These are phyloP conservation scores for Hymenoscyphus fraxineus DNA, from an alignment of 2,329 filamentous ascomycete genomes.

Conservation along the genomic window DNA sequence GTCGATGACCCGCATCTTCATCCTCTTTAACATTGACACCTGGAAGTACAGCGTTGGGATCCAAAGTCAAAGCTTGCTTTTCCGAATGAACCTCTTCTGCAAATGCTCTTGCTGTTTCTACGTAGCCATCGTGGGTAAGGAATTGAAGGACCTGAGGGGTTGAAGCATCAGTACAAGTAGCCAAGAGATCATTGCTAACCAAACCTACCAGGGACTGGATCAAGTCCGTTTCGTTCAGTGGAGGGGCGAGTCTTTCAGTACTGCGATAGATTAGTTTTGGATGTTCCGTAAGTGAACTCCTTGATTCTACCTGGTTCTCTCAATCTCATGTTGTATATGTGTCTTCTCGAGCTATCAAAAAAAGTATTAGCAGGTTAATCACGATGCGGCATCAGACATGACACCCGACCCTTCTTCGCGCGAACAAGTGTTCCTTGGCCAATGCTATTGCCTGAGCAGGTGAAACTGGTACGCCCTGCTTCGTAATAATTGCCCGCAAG, in stretches of 20 bases:
- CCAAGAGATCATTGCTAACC: neutral
- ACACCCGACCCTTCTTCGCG: neutral
- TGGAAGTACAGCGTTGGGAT: slow-evolving; percentile 48
- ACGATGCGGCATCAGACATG: neutral
- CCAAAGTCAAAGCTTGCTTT: slow-evolving; percentile 63
- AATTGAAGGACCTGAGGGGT: slow-evolving; percentile 66
- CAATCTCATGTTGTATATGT: slow-evolving; percentile 46
- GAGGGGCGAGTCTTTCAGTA: slow-evolving; percentile 48
- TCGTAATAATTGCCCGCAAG: neutral
- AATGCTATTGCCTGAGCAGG: neutral
- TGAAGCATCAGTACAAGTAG: slow-evolving; percentile 7
- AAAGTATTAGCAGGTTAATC: slow-evolving; percentile 1
- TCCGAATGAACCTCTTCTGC: slow-evolving; percentile 74
- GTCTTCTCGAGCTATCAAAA: slow-evolving; percentile 29
- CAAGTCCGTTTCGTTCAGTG: slow-evolving; percentile 71
- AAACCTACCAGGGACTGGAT: slow-evolving; percentile 70
- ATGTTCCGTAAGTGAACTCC: no score
- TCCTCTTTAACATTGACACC: slow-evolving; percentile 73
- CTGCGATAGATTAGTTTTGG: slow-evolving; percentile 14
- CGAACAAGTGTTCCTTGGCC: neutral
- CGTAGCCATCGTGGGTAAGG: slow-evolving; percentile 89
- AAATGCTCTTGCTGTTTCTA: slow-evolving; percentile 88
- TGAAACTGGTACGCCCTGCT: neutral
- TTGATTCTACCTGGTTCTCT: slow-evolving; percentile 40
- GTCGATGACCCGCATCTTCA: slow-evolving; percentile 78